These are phyloP conservation scores for Gentiana macrophylla DNA, from an alignment of 257 asterid genomes.

Conservation along the genomic window DNA sequence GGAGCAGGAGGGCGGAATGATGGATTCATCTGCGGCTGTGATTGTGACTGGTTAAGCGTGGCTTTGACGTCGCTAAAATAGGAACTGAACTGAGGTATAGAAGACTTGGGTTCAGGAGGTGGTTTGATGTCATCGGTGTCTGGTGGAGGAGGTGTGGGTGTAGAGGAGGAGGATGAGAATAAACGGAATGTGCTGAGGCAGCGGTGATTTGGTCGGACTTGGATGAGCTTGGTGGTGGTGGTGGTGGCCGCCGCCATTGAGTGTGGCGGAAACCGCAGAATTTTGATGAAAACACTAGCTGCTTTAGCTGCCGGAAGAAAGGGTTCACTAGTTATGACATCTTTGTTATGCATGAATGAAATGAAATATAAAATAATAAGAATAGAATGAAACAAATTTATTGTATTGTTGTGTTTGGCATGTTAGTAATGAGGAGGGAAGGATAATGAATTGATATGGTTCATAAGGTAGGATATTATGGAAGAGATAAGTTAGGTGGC, in stretches of 20 bases:
- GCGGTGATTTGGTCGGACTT: slow-evolving; percentile 13
- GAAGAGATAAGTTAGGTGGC: too few species aligned
- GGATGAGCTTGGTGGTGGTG: slow-evolving; percentile 30
- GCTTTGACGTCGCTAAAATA: slow-evolving; percentile 23
- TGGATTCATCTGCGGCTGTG: slow-evolving; percentile 4
- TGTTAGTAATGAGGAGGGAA: too few species aligned
- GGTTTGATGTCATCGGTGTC: slow-evolving; percentile 1
- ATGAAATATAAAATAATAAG: too few species aligned
- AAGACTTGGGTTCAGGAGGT: slow-evolving; percentile 9
- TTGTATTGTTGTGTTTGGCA: too few species aligned
- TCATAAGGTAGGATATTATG: too few species aligned
- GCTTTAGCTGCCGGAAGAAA: not conserved
- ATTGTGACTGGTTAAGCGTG: slow-evolving; percentile 18
- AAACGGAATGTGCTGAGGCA: not conserved
- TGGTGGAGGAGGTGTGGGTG: not conserved
- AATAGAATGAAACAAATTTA: too few species aligned
- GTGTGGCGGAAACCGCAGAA: slow-evolving; percentile 4
- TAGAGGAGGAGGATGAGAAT: slow-evolving; percentile 6
- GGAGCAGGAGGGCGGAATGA: slow-evolving; percentile 6
- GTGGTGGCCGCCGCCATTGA: slow-evolving; percentile 38
- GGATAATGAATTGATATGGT: too few species aligned
- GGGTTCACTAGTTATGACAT: too few species aligned
- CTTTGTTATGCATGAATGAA: too few species aligned
- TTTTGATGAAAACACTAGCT: not conserved
- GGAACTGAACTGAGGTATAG: slow-evolving; percentile 18